Evolutionary conservation across 2,329 filamentous ascomycete species (phyloP), one percentile per base, ranked within the genome.

Genomic region (Colletotrichum godetiae): DNA sequence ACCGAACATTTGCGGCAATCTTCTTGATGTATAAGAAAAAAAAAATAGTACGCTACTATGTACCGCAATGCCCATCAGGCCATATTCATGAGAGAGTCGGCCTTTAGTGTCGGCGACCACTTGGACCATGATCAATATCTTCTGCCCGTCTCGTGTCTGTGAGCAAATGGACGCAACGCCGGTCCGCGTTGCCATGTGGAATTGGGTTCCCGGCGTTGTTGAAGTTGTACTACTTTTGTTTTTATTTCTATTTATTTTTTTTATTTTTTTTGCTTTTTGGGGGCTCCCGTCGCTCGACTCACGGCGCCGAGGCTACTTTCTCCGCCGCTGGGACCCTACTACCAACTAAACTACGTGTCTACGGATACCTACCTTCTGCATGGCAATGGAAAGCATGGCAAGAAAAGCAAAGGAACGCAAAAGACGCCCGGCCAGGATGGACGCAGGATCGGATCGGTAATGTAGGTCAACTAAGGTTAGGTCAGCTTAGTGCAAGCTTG

Each of bases 401-500:
- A 24, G 15, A 42, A 42, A 42, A 19, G 37, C 37, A 60, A 24
- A 49, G 19, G 19, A 52, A 22, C 42, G 27, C 19, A 12, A 33
- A 19, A 52, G n/a, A 49, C 42, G 42, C n/a, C 42, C 4, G 7
- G 31, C 58, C 59, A 55, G 68, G 68, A 61, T 61, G 68, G 63
- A 71, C 63, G 68, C 68, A 61, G 68, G 57, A 67, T 72, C 59
- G 37, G 19, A 56, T 69, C 70, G 59, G 66, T 68, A 60, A 64
- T 60, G 59, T 70, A 70, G 57, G 63, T 59, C 67, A 53, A 35
- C n/a, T 55, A 71, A 70, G 68, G 68, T 60, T 71, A 60, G 68
- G 61, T 33, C 61, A 15, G 53, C 13, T n/a, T 66, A 70, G 67
- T 53, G 55, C 42, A 37, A 59, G 60, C 67, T 70, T 70, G 55